Evolutionary conservation across 1,284 basidiomycete genomes (phyloP), one percentile per base, ranked within the genome.

Genomic region (Tilletia caries): DNA sequence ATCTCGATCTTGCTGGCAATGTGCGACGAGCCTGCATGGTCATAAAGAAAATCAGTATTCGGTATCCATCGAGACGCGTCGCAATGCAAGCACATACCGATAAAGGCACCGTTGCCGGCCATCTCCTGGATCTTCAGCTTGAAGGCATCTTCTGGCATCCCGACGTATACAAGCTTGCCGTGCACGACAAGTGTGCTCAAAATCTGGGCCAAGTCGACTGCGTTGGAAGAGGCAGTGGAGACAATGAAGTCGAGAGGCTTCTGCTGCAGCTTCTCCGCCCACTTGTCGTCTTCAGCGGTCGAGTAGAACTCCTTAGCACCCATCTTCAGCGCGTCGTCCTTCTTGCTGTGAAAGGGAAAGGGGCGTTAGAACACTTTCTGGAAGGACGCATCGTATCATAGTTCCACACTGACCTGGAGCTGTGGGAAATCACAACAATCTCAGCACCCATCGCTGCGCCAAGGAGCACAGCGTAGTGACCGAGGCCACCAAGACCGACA

Each of bases 341-440:
- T 85, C 83, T 91, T 91, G 74, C 83, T 83, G n/a, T n/a, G n/a
- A n/a, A n/a, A n/a, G n/a, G n/a, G n/a, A n/a, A n/a, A n/a, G n/a
- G n/a, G n/a, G n/a, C n/a, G n/a, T n/a, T n/a, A n/a, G n/a, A n/a
- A n/a, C n/a, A n/a, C n/a, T n/a, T n/a, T n/a, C n/a, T n/a, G n/a
- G n/a, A n/a, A n/a, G n/a, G n/a, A n/a, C n/a, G n/a, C n/a, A n/a
- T n/a, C n/a, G n/a, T n/a, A n/a, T n/a, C n/a, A n/a, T n/a, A n/a
- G n/a, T n/a, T n/a, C n/a, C n/a, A n/a, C n/a, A n/a, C n/a, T n/a
- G n/a, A n/a, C n/a, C n/a, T n/a, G 32, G 85, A 79, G 46, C 87
- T 87, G 78, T 89, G 89, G n/a, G 89, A 88, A 84, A 91, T 89
- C 43, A 87, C 89, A 64, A 87, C 87, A 8, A 90, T 88, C 67